Evolutionary conservation across 306 rosid species (phyloP).

Genomic region (Leucaena leucocephala): DNA sequence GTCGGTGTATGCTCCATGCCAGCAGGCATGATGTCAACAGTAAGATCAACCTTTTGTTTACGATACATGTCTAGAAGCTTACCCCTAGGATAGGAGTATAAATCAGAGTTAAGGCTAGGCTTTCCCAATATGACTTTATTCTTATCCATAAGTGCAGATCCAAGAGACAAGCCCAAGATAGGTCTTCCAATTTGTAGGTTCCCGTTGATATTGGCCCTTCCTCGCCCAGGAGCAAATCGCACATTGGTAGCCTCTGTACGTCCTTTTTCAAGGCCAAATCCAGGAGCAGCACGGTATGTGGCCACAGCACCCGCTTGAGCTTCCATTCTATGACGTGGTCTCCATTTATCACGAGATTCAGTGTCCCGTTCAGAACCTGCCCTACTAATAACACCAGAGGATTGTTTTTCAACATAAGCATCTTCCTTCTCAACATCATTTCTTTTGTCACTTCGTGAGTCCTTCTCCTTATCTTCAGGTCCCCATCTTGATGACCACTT

Average conservation of each 20-base stretch:
- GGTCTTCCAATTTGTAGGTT: conserved; percentile 57
- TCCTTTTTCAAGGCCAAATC: conserved; percentile 75
- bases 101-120: conserved; percentile 39
- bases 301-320: conserved; percentile 60
- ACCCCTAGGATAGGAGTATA: conserved; percentile 69
- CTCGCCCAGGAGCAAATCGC: conserved; percentile 72
- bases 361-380: conserved; percentile 61
- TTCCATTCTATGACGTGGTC: conserved; percentile 82
- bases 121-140: conserved; percentile 54
- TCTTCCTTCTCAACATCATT: conserved; percentile 66
- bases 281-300: conserved; percentile 78
- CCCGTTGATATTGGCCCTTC: conserved; percentile 56
- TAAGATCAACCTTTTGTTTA: conserved; percentile 50
- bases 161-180: conserved; percentile 41
- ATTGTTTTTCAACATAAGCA: conserved; percentile 52
- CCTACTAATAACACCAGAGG: conserved; percentile 51
- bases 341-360: conserved; percentile 79
- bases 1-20: conserved; percentile 54
- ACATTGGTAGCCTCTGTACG: conserved; percentile 57
- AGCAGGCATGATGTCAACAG: conserved; percentile 47
- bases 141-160: conserved; percentile 47
- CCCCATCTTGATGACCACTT: conserved; percentile 91
- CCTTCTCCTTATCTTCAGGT: conserved; percentile 82
- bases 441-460: conserved; percentile 63
- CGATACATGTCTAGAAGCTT: conserved; percentile 79